Conservation (phyloP, 179 eudicot species). For the Actinidia chinensis region DNA sequence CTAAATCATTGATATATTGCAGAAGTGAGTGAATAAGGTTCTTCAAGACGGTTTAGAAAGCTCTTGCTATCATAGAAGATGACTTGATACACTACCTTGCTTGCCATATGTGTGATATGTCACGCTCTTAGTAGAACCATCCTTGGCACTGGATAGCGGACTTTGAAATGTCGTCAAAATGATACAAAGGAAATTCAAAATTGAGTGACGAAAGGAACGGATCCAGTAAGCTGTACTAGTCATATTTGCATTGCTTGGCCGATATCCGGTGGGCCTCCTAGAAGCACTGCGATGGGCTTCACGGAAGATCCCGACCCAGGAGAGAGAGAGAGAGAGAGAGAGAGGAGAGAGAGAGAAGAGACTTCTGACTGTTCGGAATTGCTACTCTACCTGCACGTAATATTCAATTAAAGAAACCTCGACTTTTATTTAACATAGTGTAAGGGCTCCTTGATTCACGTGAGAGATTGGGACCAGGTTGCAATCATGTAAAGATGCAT, state of each 20-base stretch:
- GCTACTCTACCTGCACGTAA: conserved; percentile 73
- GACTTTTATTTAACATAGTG: too few species aligned
- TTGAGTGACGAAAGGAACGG: conserved; percentile 74
- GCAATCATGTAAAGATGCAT: too few species aligned
- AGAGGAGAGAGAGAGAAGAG: too few species aligned
- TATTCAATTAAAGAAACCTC: conserved; percentile 43
- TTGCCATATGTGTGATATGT: conserved; percentile 54
- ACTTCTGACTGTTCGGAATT: conserved; percentile 70
- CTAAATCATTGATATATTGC: background rate
- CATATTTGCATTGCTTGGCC: conserved; percentile 43
- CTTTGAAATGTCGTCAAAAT: conserved; percentile 67
- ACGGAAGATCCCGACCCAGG: conserved; percentile 80
- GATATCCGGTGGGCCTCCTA: conserved; percentile 68
- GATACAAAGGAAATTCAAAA: conserved; percentile 60
- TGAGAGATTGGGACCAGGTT: too few species aligned
- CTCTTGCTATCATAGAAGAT: background rate
- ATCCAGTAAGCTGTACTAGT: conserved; percentile 52
- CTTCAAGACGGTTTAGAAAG: background rate
- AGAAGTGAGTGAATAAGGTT: background rate
- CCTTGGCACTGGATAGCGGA: conserved; percentile 54
- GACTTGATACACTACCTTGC: conserved; percentile 52
- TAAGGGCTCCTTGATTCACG: too few species aligned
- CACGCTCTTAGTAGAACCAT: conserved; percentile 38
- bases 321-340: conserved; percentile 79
- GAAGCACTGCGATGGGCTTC: conserved; percentile 88